phyloP scores from a whole-genome alignment of 371 early-diverging fungal genomes.

The Sporodiniella umbellata region DNA sequence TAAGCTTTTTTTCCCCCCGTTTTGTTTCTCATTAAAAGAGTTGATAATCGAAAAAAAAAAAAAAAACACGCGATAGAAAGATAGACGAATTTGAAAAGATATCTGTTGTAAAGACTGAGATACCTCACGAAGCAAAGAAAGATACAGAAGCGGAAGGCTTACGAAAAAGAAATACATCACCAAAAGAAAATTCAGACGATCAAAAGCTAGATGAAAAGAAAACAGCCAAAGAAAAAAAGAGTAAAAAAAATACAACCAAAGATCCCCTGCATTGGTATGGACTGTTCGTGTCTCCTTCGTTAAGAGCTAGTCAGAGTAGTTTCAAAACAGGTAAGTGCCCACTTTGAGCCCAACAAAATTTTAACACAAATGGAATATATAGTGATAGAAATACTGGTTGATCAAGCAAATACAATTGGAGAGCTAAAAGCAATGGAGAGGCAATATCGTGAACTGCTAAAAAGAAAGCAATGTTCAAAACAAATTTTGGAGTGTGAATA shows the following conservation, averaged over 20 bases:
- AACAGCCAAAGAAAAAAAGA: slow-evolving; percentile 15
- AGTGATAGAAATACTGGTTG: slow-evolving; percentile 8
- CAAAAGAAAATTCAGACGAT: slow-evolving; percentile 8
- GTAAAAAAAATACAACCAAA: slow-evolving; percentile 17
- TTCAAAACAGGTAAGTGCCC: slow-evolving; percentile 37
- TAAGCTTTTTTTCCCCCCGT: no score
- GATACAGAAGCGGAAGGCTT: slow-evolving; percentile 4
- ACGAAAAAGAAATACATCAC: slow-evolving; percentile 14
- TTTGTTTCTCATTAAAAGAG: no score
- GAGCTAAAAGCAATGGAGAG: slow-evolving; percentile 30
- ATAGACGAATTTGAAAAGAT: slow-evolving; percentile 6
- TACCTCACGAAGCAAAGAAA: slow-evolving; percentile 6
- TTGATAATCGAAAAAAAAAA: background rate
- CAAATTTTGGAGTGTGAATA: background rate
- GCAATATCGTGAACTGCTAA: slow-evolving; percentile 22
- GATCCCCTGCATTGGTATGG: slow-evolving; percentile 70
- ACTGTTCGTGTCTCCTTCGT: slow-evolving; percentile 54
- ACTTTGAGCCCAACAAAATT: no score
- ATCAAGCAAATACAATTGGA: slow-evolving; percentile 33
- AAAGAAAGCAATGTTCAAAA: slow-evolving; percentile 12
- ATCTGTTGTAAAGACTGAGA: background rate
- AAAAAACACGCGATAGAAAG: slow-evolving; percentile 4
- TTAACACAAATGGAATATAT: background rate
- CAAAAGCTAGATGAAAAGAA: slow-evolving; percentile 6
- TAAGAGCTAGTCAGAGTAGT: slow-evolving; percentile 50